Evolutionary conservation across 495 filamentous ascomycete genomes (phyloP), one percentile per base, ranked within the genome.

Genomic region (Annulohypoxylon stygium): DNA sequence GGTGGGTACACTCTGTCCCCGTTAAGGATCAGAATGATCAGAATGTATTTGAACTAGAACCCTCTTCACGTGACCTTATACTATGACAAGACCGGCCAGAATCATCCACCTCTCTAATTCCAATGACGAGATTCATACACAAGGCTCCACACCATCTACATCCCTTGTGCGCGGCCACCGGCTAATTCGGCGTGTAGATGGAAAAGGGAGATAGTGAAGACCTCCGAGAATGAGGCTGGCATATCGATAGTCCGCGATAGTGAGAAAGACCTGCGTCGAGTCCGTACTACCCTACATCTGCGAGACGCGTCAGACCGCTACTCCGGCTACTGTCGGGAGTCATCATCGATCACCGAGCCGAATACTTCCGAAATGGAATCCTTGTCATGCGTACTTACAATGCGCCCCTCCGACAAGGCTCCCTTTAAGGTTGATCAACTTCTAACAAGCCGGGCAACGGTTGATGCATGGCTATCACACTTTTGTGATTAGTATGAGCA

Each of bases 361-460:
- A 45, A 18, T 3, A 26, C 0, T 23, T 1, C 59, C 23, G 14
- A 18, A 4, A 10, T 48, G 18, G 20, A 20, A 2, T 1, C 30
- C n/a, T 34, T 10, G 16, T 47, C 47, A 20, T 39, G 25, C 4
- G 39, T 34, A 16, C 1, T 4, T 12, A 33, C 33, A 16, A 25
- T 16, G 1, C 20, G 8, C n/a, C 39, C 6, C 20, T 30, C 41
- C 34, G 14, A 2, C 43, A 41, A 36, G 14, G 30, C 25, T 14
- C 18, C 18, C 18, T 2, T 12, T 5, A 14, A 43, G 39, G 39
- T 43, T 43, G 10, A 7, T 45, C n/a, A 33, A 39, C 6, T 16
- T 41, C 61, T 41, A 65, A 41, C 61, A n/a, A 30, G 16, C 14
- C 47, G 61, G 61, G 61, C 61, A 33, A 65, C 1, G 11, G 16